phyloP scores from a whole-genome alignment of 768 basidiomycete species.

The Tricholomella constricta region DNA sequence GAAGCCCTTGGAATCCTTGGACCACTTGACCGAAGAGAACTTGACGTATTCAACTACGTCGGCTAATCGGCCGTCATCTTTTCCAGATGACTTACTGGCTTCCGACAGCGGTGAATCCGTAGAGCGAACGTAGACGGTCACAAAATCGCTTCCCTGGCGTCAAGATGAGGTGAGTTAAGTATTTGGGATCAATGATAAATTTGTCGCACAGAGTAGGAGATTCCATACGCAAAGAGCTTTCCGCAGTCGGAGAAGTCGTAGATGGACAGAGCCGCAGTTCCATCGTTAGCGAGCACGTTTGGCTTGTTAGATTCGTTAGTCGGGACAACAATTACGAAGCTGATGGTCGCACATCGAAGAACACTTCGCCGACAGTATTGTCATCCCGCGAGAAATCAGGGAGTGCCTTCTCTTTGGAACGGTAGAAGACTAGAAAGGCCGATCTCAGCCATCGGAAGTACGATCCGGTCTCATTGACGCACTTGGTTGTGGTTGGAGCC shows the following conservation, averaged over 20 bases:
- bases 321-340: neutral
- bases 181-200: neutral
- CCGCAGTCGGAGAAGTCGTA: constrained; percentile 67
- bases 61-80: constrained; percentile 52
- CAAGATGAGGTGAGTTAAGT: constrained; percentile 3
- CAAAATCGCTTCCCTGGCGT: constrained; percentile 70
- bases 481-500: constrained; percentile 69
- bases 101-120: constrained; percentile 59
- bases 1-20: constrained; percentile 78
- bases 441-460: neutral
- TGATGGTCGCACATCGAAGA: constrained; percentile 66
- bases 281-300: constrained; percentile 72
- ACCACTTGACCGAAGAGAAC: constrained; percentile 74
- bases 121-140: constrained; percentile 66
- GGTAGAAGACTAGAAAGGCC: constrained; percentile 52
- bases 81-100: constrained; percentile 38
- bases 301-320: constrained; percentile 40
- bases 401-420: constrained; percentile 53
- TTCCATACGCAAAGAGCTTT: constrained; percentile 75
- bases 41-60: constrained; percentile 79
- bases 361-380: constrained; percentile 62
- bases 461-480: constrained; percentile 24
- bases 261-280: constrained; percentile 62
- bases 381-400: constrained; percentile 53
- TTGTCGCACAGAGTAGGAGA: constrained; percentile 60